Conservation (phyloP, 202 grass and related monocot genomes). For the Carex arenaria region DNA sequence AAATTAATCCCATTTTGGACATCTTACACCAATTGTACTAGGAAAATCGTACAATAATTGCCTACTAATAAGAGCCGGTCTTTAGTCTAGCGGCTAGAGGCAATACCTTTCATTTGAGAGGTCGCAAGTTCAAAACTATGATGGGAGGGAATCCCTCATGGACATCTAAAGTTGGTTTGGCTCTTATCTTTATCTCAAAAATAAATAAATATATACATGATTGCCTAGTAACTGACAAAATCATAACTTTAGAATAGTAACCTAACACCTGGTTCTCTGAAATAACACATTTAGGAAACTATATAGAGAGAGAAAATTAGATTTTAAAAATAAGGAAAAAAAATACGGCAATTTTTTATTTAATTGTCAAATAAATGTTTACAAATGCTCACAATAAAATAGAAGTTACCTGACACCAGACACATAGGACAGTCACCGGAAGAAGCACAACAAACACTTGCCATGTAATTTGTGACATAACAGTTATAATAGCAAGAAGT, state of each 20-base stretch:
- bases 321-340: not conserved
- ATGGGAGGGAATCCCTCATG: too few relatives aligned
- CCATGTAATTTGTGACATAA: slow-evolving; percentile 88
- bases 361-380: not conserved
- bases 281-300: not conserved
- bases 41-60: not conserved
- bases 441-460: slow-evolving; percentile 82
- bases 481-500: slow-evolving; percentile 62
- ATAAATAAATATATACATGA: too few relatives aligned
- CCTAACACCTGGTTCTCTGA: not conserved
- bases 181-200: too few relatives aligned
- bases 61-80: too few relatives aligned
- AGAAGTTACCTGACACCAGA: slow-evolving; percentile 84
- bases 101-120: too few relatives aligned
- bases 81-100: too few relatives aligned
- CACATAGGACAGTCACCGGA: slow-evolving; percentile 52
- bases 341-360: not conserved
- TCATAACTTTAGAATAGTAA: not conserved
- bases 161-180: too few relatives aligned
- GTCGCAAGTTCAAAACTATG: too few relatives aligned
- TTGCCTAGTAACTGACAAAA: not conserved
- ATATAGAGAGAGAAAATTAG: not conserved
- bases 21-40: too few relatives aligned
- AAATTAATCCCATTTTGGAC: too few relatives aligned
- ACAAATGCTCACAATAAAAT: not conserved